Base-by-base conservation (phyloP, 805 yeast species). In the Myxozyma mucilagina region DNA sequence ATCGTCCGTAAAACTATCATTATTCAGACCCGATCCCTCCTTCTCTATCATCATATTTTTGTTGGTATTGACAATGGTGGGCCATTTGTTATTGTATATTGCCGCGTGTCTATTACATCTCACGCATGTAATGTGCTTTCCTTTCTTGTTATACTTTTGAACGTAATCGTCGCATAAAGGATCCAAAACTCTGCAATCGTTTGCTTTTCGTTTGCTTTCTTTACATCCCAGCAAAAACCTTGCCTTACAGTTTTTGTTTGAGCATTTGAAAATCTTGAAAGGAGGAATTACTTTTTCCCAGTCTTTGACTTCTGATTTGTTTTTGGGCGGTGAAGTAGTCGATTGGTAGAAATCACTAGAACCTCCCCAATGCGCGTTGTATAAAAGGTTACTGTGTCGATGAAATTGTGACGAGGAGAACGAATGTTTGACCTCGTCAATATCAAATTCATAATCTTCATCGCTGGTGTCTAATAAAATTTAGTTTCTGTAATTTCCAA, bases 101-200 rank as follows among this genome's bases (percentile, higher is more conserved):
- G 62, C 60, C 4, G 70, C 70, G 47, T 73, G 76, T 20, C 76
- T 66, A 38, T 71, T 70, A 43, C 76, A 73, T 39, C 75, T 59
- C 4, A 71, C 68, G 52, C 76, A 73, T 3, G 49, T 48, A 13
- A 65, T 56, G 3, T 47, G 34, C 14, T 29, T 16, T 1, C 20
- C 32, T 41, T n/a, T 54, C n/a, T 36, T 11, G 8, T 14, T 18
- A 24, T 48, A 49, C 41, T 18, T 41, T 16, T 43, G 48, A 20
- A 57, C 52, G 50, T 61, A 61, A 18, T 24, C 20, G 11, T 36
- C 42, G 50, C 64, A 56, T 3, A 29, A 43, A 32, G 20, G 13
- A 47, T 56, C 63, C 35, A 51, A 47, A 11, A 36, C 35, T 24
- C 38, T n/a, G 4, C 6, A 4, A 3, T 24, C 39, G 13, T 39